Evolutionary conservation across 345 rosid species (phyloP), one percentile per base, ranked within the genome.

Genomic region (Sonneratia alba): DNA sequence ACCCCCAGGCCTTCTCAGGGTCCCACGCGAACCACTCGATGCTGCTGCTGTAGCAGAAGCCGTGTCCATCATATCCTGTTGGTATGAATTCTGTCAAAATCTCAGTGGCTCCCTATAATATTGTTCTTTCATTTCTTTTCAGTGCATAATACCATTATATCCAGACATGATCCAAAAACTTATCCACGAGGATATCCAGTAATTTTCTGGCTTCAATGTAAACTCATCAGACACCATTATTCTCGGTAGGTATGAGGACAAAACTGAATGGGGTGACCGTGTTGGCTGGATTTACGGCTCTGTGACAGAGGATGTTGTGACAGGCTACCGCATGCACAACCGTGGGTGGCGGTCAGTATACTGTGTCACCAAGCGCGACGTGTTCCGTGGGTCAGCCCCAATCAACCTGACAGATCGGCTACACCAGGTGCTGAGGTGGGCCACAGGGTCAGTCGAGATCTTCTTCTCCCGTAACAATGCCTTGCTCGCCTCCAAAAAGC

Each of bases 221-320:
- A 47, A 62, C 61, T 63, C 40, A 10, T 53, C 38, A 19, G 11
- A 43, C 22, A 69, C 19, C 3, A 10, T 8, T 3, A 16, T 55
- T 7, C 32, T 24, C 49, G 66, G 18, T 66, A 89, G 93, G 94
- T 94, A 90, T 56, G 99, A 92, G 80, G 99, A 95, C 81, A 95
- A 92, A 79, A 95, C 99, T 0, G 99, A 95, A 59, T 92, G 99
- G 99, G 98, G 99, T 4, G 97, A 92, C 18, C 83, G 98, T 43
- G 94, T 95, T 0, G 98, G 98, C 21, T 92, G 99, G 99, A 92
- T 95, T 74, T 95, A 95, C 43, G 99, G 97, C 18, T 95, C 97
- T 0, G 97, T 95, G 69, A 95, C 99, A 5, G 99, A 95, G 74
- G 99, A 95, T 42, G 99, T 95, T 72, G 99, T 95, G 72, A 90